phyloP scores from a whole-genome alignment of 768 basidiomycete genomes.

The Leccinellum rugosiceps region DNA sequence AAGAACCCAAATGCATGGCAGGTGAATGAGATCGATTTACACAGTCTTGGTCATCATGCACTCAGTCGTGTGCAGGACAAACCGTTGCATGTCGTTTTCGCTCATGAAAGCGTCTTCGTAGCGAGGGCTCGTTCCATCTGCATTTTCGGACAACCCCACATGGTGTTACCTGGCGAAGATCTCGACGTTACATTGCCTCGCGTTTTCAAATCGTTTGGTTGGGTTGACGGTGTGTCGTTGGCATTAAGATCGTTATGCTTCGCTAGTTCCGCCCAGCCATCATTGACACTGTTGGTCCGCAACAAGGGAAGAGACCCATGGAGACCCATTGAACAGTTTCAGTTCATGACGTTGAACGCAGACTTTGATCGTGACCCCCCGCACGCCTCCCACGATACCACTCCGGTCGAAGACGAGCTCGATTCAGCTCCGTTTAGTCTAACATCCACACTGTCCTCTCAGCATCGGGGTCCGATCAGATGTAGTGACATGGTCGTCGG shows the following conservation, averaged over 20 bases:
- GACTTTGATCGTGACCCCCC: conserved; percentile 18
- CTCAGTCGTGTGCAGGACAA: conserved; percentile 37
- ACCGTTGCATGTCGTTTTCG: conserved; percentile 51
- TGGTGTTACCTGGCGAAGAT: conserved; percentile 23
- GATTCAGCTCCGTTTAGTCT: conserved; percentile 51
- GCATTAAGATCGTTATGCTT: conserved; percentile 13
- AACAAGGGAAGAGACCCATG: conserved; percentile 61
- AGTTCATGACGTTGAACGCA: conserved; percentile 47
- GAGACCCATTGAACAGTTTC: conserved; percentile 46
- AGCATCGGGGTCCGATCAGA: conserved; percentile 47
- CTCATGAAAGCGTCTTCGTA: conserved; percentile 47
- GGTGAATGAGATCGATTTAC: conserved; percentile 17
- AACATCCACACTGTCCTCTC: conserved; percentile 33
- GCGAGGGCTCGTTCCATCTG: conserved; percentile 57
- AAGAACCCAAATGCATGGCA: conserved; percentile 35
- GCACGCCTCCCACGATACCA: background rate
- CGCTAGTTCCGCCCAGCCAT: background rate
- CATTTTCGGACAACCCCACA: conserved; percentile 48
- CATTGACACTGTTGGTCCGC: conserved; percentile 53
- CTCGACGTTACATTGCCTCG: conserved; percentile 27
- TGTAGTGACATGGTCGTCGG: conserved; percentile 56
- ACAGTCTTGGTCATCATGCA: conserved; percentile 1
- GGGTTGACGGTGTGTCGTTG: conserved; percentile 60
- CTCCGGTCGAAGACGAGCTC: conserved; percentile 13
- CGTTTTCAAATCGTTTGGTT: conserved; percentile 55